These are phyloP conservation scores for Ceriops zippeliana DNA, from an alignment of 345 rosid genomes.

Conservation along the genomic window DNA sequence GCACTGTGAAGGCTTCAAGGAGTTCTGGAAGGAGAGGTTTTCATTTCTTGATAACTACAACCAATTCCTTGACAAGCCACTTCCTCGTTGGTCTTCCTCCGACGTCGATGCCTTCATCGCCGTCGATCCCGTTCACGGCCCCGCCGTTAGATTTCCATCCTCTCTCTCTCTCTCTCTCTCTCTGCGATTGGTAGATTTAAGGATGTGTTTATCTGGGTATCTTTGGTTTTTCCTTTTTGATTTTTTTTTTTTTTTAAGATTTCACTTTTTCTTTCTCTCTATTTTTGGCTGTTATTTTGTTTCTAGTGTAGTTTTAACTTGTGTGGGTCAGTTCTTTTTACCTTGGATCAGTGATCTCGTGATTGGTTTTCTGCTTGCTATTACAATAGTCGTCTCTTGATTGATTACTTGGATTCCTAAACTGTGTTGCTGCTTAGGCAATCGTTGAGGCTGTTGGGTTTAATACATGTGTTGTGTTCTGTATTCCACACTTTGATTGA, in stretches of 20 bases:
- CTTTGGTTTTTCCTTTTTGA: neutral
- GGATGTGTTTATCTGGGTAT: no score
- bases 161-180: neutral
- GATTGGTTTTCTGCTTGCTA: no score
- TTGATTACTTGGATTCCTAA: no score
- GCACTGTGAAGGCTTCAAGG: slow-evolving; percentile 57
- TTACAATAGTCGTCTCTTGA: no score
- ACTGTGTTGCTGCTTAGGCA: no score
- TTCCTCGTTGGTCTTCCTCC: slow-evolving; percentile 75
- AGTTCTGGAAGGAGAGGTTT: slow-evolving; percentile 60
- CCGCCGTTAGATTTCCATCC: slow-evolving; percentile 43
- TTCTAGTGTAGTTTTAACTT: neutral
- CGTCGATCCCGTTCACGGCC: slow-evolving; percentile 80
- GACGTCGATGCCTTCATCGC: slow-evolving; percentile 82
- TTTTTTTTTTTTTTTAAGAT: neutral
- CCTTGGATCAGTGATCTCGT: no score
- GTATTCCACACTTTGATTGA: no score
- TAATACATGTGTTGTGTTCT: no score
- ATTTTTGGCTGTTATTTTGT: neutral
- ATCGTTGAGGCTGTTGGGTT: no score
- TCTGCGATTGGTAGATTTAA: neutral
- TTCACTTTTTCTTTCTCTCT: neutral
- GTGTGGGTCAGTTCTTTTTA: no score
- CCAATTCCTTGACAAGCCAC: slow-evolving; percentile 53
- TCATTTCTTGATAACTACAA: slow-evolving; percentile 56